phyloP scores from a whole-genome alignment of 371 early-diverging fungal genomes.

The Apophysomyces sp. region DNA sequence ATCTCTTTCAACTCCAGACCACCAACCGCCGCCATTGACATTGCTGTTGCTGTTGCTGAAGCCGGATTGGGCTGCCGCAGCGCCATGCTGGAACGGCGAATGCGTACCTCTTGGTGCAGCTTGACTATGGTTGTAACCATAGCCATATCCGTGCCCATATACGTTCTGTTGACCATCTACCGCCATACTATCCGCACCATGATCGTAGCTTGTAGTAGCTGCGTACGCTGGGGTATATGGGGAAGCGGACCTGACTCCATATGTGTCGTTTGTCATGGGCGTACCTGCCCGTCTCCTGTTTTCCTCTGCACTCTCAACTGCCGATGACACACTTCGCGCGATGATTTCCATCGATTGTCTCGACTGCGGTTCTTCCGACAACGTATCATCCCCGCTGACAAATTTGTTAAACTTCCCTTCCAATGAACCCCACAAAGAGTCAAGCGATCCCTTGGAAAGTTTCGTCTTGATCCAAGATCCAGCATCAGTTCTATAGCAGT shows the following conservation, averaged over 20 bases:
- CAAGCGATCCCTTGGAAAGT: conserved; percentile 60
- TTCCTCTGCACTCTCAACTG: conserved; percentile 24
- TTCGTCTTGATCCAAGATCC: conserved; percentile 58
- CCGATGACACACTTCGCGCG: conserved; percentile 29
- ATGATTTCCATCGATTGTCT: conserved; percentile 54
- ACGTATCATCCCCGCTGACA: conserved; percentile 62
- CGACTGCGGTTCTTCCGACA: conserved; percentile 30
- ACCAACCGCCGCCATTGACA: conserved; percentile 3
- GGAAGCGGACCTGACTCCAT: background rate
- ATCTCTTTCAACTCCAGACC: conserved; percentile 11
- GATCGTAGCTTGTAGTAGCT: conserved; percentile 11
- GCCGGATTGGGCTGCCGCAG: background rate
- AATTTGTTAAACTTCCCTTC: conserved; percentile 75
- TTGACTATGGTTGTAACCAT: conserved; percentile 25
- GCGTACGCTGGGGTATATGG: background rate
- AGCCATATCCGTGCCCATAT: conserved; percentile 17
- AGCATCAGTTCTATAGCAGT: conserved; percentile 31
- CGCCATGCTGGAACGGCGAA: conserved; percentile 26
- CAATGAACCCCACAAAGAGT: conserved; percentile 66
- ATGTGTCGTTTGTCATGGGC: conserved; percentile 10
- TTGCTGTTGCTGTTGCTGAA: conserved; percentile 1
- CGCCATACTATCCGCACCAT: conserved; percentile 2
- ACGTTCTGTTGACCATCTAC: background rate
- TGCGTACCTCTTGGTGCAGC: conserved; percentile 23
- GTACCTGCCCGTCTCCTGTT: conserved; percentile 23